phyloP scores from a whole-genome alignment of 2,329 filamentous ascomycete genomes.

The Diplodia intermedia region DNA sequence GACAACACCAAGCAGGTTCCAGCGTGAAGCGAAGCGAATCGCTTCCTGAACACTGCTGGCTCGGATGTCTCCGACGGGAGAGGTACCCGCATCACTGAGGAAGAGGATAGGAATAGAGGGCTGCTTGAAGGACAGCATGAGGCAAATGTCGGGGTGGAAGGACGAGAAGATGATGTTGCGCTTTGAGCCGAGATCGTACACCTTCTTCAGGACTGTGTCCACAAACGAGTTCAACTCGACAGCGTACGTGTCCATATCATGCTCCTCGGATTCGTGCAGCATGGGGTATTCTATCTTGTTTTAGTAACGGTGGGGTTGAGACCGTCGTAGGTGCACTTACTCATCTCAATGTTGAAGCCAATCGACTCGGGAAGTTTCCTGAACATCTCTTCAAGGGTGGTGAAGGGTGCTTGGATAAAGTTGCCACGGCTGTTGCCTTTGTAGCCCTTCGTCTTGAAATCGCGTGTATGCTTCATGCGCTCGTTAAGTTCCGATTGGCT shows the following conservation, averaged over 20 bases:
- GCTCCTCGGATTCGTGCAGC: conserved; percentile 92
- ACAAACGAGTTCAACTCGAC: conserved; percentile 97
- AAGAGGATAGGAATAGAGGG: conserved; percentile 96
- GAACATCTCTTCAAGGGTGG: conserved; percentile 93
- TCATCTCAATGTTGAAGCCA: conserved; percentile 99
- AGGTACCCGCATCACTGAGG: conserved; percentile 86
- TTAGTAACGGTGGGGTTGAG: conserved; percentile 31
- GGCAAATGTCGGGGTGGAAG: conserved; percentile 96
- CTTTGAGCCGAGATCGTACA: conserved; percentile 81
- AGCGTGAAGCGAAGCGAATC: conserved; percentile 89
- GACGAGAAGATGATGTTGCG: conserved; percentile 97
- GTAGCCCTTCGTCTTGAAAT: conserved; percentile 93
- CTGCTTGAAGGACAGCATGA: conserved; percentile 95
- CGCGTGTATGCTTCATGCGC: conserved; percentile 95
- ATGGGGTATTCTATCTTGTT: conserved; percentile 78
- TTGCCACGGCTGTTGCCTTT: conserved; percentile 94
- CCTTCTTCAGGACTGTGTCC: conserved; percentile 87
- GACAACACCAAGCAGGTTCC: conserved; percentile 94
- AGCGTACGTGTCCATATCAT: conserved; percentile 95
- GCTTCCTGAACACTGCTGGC: conserved; percentile 94
- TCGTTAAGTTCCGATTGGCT: conserved; percentile 68
- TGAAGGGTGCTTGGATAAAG: conserved; percentile 95
- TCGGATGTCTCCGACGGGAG: conserved; percentile 82
- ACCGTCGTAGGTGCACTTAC: conserved; percentile 45
- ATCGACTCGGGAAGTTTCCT: conserved; percentile 79